These are phyloP conservation scores for Coemansia sp. DNA, from an alignment of 192 early-diverging fungal genomes.

Conservation along the genomic window DNA sequence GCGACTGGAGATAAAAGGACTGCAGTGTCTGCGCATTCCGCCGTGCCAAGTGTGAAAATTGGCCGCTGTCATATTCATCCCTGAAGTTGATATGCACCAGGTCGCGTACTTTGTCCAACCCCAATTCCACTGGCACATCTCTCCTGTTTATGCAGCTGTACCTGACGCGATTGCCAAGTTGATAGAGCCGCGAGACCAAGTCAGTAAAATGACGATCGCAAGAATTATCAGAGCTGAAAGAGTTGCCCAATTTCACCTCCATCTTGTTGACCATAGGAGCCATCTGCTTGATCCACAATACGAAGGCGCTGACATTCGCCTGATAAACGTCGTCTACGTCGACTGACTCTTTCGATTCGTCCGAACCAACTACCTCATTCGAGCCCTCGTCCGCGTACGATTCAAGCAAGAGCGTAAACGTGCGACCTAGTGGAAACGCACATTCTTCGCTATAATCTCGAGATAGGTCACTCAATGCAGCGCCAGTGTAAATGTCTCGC, in stretches of 20 bases:
- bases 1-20: neutral
- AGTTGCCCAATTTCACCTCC: neutral
- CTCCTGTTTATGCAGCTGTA: neutral
- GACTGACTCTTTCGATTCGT: too few relatives aligned
- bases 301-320: neutral
- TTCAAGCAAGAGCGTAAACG: neutral
- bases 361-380: neutral
- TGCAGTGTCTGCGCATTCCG: neutral
- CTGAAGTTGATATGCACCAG: neutral
- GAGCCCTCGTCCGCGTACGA: neutral
- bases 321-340: neutral
- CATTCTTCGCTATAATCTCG: neutral
- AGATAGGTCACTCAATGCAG: neutral
- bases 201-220: neutral
- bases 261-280: neutral
- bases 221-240: too few relatives aligned
- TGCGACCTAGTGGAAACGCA: neutral
- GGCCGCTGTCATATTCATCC: neutral
- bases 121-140: neutral
- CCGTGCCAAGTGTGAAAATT: neutral
- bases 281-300: neutral
- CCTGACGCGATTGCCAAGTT: neutral
- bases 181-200: neutral
- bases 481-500: neutral
- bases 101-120: neutral